Evolutionary conservation across 1,139 yeast species (phyloP), one percentile per base, ranked within the genome.

Genomic region (Candida mesenterica): DNA sequence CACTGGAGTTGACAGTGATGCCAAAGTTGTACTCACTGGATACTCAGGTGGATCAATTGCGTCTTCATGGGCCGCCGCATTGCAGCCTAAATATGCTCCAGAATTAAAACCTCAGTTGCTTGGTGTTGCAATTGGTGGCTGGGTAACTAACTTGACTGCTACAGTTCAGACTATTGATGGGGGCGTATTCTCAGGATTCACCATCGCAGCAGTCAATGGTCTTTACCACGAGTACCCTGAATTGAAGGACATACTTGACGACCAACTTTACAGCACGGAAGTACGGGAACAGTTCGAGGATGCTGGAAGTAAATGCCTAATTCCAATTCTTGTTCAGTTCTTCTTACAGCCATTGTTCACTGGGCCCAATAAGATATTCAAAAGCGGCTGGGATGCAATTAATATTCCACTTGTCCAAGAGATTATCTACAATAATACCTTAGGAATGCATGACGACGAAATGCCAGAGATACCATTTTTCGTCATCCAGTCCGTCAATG

Each of bases 11-110:
- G 33, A 45, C 3, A 7, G 45, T 1, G 43, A 49, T 26, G 61
- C 65, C 8, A 42, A 52, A 30, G 46, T 55, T 5, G 55, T 50
- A 1, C 31, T 62, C 32, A 60, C 63, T 62, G 70, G 70, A 0
- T 50, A 47, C 30, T 46, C 51, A 1, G 52, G 53, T n/a, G 53
- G 51, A 1, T 41, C 51, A 5, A 27, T 46, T 5, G 45, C 53
- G 3, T 25, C 48, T 4, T 41, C 47, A 2, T 51, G 54, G 54
- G 51, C 46, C 2, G 40, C 50, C 3, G 35, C 43, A 3, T 35
- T 51, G 24, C 51, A 46, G 27, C 50, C 51, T 8, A 22, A 24
- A 3, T 49, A 50, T 23, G 54, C 54, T 3, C 54, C 53, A 4
- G 53, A 49, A 20, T 33, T 50, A 12, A 19, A 28, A 12, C 24